phyloP scores from a whole-genome alignment of 805 yeast genomes.

The Tetrapisispora nanseiensis region DNA sequence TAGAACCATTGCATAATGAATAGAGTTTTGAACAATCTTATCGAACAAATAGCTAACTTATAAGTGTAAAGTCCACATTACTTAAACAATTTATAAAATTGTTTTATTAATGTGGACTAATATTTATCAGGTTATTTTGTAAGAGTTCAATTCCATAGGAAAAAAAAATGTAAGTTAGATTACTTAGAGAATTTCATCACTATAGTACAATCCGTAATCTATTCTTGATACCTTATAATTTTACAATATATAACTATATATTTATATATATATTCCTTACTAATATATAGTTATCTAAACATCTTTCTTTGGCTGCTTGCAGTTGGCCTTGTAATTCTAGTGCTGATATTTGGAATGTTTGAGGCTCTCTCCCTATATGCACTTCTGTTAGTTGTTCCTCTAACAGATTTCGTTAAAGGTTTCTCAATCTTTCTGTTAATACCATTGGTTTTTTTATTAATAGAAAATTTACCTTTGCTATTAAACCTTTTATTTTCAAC shows the following conservation, averaged over 20 bases:
- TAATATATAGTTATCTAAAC: constrained; percentile 11
- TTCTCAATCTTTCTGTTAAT: not conserved
- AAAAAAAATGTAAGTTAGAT: too few relatives aligned
- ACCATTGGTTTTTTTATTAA: not conserved
- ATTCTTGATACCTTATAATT: too few relatives aligned
- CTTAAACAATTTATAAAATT: too few relatives aligned
- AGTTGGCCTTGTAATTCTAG: constrained; percentile 18
- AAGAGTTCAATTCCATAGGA: too few relatives aligned
- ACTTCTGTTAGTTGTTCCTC: constrained; percentile 1
- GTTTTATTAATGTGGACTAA: too few relatives aligned
- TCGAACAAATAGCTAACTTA: not conserved
- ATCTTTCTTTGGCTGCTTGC: constrained; percentile 20
- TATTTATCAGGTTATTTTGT: too few relatives aligned
- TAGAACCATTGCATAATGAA: constrained; percentile 24
- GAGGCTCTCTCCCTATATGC: constrained; percentile 7
- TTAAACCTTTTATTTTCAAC: not conserved
- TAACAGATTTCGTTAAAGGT: not conserved
- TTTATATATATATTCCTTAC: not conserved
- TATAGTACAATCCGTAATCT: too few relatives aligned
- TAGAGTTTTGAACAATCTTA: too few relatives aligned
- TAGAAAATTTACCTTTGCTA: not conserved
- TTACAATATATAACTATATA: too few relatives aligned
- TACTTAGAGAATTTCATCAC: too few relatives aligned
- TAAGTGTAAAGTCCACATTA: too few relatives aligned
- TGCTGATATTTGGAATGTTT: constrained; percentile 18